These are phyloP conservation scores for Penicillium lividum DNA, from an alignment of 495 filamentous ascomycete species.

Conservation along the genomic window DNA sequence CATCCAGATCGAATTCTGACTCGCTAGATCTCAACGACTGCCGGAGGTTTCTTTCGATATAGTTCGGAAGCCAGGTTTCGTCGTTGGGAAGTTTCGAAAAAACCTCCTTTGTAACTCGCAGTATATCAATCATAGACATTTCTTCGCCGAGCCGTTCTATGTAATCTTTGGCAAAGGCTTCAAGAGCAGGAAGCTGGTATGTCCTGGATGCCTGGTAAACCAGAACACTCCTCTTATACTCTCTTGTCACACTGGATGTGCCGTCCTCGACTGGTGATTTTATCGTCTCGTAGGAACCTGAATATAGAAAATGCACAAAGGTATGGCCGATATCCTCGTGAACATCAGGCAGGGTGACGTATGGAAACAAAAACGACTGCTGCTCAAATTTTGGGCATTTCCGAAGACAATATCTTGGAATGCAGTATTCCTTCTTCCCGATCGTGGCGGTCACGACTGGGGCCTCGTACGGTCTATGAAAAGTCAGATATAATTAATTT, in stretches of 20 bases:
- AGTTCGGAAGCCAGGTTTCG: no score
- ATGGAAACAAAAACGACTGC: no score
- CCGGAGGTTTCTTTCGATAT: no score
- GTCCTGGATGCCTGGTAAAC: slow-evolving; percentile 16
- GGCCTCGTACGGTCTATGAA: not conserved
- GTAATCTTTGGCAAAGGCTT: slow-evolving; percentile 12
- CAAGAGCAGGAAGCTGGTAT: slow-evolving; percentile 12
- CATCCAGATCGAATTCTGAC: no score
- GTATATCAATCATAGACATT: slow-evolving; percentile 8
- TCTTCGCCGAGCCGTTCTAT: slow-evolving; percentile 11
- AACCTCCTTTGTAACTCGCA: slow-evolving; percentile 8
- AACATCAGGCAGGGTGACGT: slow-evolving; percentile 1
- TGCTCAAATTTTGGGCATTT: slow-evolving; percentile 1
- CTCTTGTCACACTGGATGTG: slow-evolving; percentile 11
- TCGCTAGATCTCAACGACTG: no score
- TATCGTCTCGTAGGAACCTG: slow-evolving; percentile 12
- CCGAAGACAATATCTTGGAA: slow-evolving; percentile 9
- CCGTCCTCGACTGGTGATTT: slow-evolving; percentile 4
- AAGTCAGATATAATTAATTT: not conserved
- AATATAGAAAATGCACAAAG: slow-evolving; percentile 14
- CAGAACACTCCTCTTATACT: slow-evolving; percentile 17
- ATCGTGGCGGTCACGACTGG: not conserved
- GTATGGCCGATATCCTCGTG: slow-evolving; percentile 17
- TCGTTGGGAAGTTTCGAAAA: slow-evolving; percentile 13
- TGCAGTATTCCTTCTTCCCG: slow-evolving; percentile 12